phyloP scores from a whole-genome alignment of 1,139 yeast species.

The Lodderomyces elongisporus region DNA sequence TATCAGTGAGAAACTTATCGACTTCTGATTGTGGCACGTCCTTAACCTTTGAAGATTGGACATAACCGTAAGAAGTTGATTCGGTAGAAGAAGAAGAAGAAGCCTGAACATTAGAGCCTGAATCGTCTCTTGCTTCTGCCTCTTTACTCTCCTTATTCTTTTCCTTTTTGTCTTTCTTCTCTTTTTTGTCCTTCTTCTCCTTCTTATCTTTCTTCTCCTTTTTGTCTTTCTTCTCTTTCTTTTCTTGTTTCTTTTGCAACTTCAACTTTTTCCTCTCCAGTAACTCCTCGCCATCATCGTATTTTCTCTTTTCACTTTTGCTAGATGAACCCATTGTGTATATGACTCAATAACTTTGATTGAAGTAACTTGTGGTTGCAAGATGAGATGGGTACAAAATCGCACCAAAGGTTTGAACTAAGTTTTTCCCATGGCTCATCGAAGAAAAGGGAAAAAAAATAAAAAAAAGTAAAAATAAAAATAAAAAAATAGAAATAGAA shows the following conservation, averaged over 20 bases:
- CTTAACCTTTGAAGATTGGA: slow-evolving; percentile 26
- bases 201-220: slow-evolving; percentile 40
- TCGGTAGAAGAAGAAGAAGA: slow-evolving; percentile 1
- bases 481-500: no score
- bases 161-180: slow-evolving; percentile 36
- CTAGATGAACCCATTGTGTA: slow-evolving; percentile 27
- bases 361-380: no score
- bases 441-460: no score
- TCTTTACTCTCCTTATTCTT: slow-evolving; percentile 40
- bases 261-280: slow-evolving; percentile 22
- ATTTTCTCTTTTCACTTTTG: slow-evolving; percentile 43
- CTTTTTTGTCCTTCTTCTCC: slow-evolving; percentile 44
- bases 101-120: slow-evolving; percentile 1
- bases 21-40: slow-evolving; percentile 49
- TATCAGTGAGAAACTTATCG: slow-evolving; percentile 57
- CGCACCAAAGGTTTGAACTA: no score
- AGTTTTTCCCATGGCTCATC: no score
- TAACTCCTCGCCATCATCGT: slow-evolving; percentile 24
- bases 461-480: no score
- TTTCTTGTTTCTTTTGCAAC: slow-evolving; percentile 38
- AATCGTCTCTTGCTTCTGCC: slow-evolving; percentile 30
- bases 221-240: slow-evolving; percentile 37
- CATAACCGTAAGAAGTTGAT: slow-evolving; percentile 17
- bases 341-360: no score
- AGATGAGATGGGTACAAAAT: no score